Conservation (phyloP, 352 stramenopile species). For the Pythium myriotylum region DNA sequence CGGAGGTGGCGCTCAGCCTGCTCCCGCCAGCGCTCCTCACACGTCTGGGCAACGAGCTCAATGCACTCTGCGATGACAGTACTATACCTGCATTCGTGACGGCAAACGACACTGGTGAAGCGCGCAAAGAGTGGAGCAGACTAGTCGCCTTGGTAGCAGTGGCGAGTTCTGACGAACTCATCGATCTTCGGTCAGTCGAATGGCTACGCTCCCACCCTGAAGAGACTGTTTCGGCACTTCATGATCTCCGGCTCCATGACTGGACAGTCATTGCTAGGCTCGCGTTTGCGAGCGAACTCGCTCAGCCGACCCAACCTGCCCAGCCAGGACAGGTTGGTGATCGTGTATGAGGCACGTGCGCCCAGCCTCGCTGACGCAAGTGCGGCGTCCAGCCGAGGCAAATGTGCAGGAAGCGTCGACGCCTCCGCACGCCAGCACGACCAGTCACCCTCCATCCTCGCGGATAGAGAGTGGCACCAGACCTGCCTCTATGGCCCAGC, state of each 20-base stretch:
- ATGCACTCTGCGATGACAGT: neutral
- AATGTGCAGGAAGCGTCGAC: slow-evolving; percentile 1
- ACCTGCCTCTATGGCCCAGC: neutral
- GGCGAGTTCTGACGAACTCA: neutral
- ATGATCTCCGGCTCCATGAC: too few relatives aligned
- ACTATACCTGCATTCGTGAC: neutral
- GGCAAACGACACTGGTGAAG: neutral
- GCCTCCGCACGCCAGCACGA: slow-evolving; percentile 4
- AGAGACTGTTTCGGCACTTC: neutral
- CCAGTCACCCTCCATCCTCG: neutral
- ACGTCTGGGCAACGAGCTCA: neutral
- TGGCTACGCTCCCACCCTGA: slow-evolving; percentile 1
- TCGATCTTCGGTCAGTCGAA: neutral
- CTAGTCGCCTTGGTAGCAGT: neutral
- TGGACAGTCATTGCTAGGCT: neutral
- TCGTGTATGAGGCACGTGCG: slow-evolving; percentile 4
- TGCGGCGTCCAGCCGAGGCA: neutral
- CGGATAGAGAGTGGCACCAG: neutral
- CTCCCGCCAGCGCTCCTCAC: neutral
- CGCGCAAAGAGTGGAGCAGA: neutral
- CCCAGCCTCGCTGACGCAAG: too few relatives aligned
- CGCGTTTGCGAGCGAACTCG: neutral
- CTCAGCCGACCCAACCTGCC: neutral
- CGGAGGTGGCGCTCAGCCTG: slow-evolving; percentile 4
- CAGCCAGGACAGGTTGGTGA: neutral